Conservation (phyloP, 257 asterid genomes). For the Paulownia fortunei region DNA sequence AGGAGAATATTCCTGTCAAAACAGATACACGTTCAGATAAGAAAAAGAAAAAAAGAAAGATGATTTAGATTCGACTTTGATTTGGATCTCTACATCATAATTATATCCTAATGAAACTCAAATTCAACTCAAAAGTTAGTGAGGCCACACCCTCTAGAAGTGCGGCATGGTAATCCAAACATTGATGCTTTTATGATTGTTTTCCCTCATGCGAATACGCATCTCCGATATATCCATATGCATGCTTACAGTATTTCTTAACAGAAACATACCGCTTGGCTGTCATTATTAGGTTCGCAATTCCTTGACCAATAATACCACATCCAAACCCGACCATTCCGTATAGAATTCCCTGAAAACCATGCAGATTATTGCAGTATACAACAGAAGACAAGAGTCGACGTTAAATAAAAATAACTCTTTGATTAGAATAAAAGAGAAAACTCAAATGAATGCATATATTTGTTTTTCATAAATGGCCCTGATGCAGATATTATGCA, state of each 20-base stretch:
- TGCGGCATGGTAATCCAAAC: not conserved
- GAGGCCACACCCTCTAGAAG: not conserved
- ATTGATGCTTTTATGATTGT: not conserved
- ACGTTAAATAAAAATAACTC: not conserved
- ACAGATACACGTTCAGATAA: not conserved
- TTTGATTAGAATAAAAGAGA: constrained; percentile 5
- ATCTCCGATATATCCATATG: constrained; percentile 12
- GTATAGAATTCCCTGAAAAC: constrained; percentile 81
- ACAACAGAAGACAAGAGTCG: not conserved
- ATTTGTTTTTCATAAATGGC: not conserved
- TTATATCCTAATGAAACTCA: constrained; percentile 14
- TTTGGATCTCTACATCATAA: not conserved
- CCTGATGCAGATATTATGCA: not conserved
- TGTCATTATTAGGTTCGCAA: constrained; percentile 92
- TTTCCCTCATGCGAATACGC: not conserved
- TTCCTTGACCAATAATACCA: constrained; percentile 97
- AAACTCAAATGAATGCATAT: not conserved
- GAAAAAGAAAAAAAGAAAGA: not conserved
- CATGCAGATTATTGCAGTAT: constrained; percentile 8
- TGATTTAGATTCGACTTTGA: not conserved
- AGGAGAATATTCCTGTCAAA: not conserved
- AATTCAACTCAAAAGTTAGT: constrained; percentile 18
- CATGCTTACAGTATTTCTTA: not conserved
- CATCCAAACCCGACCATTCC: constrained; percentile 97
- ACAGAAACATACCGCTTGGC: constrained; percentile 75